phyloP scores from a whole-genome alignment of 306 rosid species.

The Lathyrus oleraceus region DNA sequence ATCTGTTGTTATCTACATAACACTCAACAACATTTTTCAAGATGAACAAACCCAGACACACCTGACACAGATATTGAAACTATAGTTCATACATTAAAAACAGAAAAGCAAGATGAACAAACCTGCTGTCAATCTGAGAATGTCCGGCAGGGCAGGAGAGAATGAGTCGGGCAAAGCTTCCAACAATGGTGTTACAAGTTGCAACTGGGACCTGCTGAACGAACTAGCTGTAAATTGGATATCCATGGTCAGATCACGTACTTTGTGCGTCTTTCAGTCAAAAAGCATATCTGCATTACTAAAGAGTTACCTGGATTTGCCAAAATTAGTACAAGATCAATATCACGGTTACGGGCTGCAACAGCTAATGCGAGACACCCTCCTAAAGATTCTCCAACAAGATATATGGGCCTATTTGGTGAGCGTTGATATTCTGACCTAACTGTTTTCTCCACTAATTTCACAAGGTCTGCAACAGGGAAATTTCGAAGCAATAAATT shows the following conservation, averaged over 20 bases:
- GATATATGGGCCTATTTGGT: constrained; percentile 79
- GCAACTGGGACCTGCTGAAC: constrained; percentile 68
- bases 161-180: constrained; percentile 59
- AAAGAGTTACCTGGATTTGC: constrained; percentile 70
- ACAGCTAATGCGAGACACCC: constrained; percentile 84
- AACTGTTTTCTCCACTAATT: constrained; percentile 66
- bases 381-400: constrained; percentile 89
- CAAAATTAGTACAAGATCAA: constrained; percentile 80
- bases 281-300: not conserved
- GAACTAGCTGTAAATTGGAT: constrained; percentile 66
- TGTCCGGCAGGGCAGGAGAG: constrained; percentile 54
- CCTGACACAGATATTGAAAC: constrained; percentile 18
- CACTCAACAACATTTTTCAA: not conserved
- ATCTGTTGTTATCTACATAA: not conserved
- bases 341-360: constrained; percentile 78
- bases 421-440: constrained; percentile 54
- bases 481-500: constrained; percentile 26
- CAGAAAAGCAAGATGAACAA: constrained; percentile 33
- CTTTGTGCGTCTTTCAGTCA: not conserved
- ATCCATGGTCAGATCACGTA: constrained; percentile 31
- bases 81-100: constrained; percentile 5
- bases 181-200: constrained; percentile 55
- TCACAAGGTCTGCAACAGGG: constrained; percentile 63
- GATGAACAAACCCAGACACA: constrained; percentile 23
- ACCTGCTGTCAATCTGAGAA: constrained; percentile 66